These are phyloP conservation scores for Wickerhamiella lipophila DNA, from an alignment of 805 yeast species.

Conservation along the genomic window DNA sequence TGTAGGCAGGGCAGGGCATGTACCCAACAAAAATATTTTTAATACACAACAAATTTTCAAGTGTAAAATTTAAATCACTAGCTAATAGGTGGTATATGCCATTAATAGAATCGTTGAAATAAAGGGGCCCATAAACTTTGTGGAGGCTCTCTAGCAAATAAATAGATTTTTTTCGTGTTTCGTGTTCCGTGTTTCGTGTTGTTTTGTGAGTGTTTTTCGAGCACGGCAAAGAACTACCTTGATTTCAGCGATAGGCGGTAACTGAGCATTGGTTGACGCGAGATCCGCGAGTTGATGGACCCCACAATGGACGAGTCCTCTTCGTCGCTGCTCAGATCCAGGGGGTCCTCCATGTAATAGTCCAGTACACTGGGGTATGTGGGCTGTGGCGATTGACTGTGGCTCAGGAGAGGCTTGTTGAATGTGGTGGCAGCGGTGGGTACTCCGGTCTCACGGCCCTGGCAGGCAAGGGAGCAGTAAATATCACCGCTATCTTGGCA, in stretches of 20 bases:
- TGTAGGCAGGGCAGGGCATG: too few relatives aligned
- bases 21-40: too few relatives aligned
- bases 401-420: not conserved
- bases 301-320: slow-evolving; percentile 12
- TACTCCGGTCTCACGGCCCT: not conserved
- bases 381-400: not conserved
- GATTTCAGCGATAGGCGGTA: slow-evolving; percentile 7
- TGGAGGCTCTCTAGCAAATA: not conserved
- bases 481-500: slow-evolving; percentile 20
- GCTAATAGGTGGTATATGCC: not conserved
- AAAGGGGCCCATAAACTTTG: not conserved
- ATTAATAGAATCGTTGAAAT: not conserved
- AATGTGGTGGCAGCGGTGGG: not conserved
- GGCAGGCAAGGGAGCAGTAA: slow-evolving; percentile 29
- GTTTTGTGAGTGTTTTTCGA: too few relatives aligned
- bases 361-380: slow-evolving; percentile 15
- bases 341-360: slow-evolving; percentile 11
- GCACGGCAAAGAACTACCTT: not conserved
- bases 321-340: slow-evolving; percentile 14
- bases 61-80: not conserved
- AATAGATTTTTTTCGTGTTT: slow-evolving; percentile 1
- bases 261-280: slow-evolving; percentile 9
- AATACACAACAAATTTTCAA: too few relatives aligned
- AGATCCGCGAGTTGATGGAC: not conserved
- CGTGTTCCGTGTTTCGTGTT: not conserved